A percentile compares a stretch with the other conserved stretches of the same genome.
Evolutionary conservation across 768 basidiomycete genomes (phyloP).

Genomic region (Tricholoma sp.): DNA sequence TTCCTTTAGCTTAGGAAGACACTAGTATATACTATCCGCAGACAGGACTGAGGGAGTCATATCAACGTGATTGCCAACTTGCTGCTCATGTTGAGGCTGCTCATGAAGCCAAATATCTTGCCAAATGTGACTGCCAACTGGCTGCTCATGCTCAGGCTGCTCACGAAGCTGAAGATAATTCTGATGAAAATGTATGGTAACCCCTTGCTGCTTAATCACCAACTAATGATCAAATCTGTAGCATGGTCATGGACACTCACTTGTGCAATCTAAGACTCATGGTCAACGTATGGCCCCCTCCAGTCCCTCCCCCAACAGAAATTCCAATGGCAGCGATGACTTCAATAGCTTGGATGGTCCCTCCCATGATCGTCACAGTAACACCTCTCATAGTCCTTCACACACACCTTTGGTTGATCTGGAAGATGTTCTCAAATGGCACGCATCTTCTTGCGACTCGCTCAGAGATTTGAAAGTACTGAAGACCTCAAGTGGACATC

Average conservation of each 20-base stretch:
- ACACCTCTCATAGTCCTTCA: background rate
- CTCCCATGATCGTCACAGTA: background rate
- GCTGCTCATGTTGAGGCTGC: too few species aligned
- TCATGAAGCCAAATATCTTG: too few species aligned
- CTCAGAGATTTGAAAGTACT: background rate
- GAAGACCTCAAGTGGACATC: slow-evolving; percentile 5
- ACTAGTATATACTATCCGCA: too few species aligned
- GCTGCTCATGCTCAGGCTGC: too few species aligned
- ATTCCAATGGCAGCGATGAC: background rate
- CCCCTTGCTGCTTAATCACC: background rate
- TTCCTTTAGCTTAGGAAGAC: too few species aligned
- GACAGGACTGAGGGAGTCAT: too few species aligned
- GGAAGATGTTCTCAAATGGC: background rate
- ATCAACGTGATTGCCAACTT: too few species aligned
- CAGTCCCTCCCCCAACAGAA: background rate
- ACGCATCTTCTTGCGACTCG: background rate
- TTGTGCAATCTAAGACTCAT: background rate
- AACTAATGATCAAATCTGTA: background rate
- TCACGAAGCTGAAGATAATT: background rate
- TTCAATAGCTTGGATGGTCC: background rate
- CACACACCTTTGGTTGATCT: background rate
- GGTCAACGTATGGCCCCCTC: background rate
- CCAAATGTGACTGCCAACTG: too few species aligned
- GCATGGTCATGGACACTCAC: background rate
- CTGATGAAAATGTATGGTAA: background rate